phyloP scores from a whole-genome alignment of 495 filamentous ascomycete genomes.

The Aspergillus sclerotioniger region DNA sequence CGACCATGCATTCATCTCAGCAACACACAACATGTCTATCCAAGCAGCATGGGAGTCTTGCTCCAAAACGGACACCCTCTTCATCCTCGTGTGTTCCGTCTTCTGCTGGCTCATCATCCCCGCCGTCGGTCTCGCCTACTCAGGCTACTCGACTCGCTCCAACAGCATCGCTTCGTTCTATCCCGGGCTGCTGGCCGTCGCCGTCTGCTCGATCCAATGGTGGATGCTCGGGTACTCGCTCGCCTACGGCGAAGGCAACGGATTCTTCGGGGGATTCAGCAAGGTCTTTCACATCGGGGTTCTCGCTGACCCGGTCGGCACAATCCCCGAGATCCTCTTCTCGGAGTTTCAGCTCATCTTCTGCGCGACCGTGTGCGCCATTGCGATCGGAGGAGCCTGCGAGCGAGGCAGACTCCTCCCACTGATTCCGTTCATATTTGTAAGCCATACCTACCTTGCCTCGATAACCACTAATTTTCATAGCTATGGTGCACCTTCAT shows the following conservation, averaged over 20 bases:
- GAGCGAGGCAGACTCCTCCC: constrained; percentile 51
- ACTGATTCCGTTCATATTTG: constrained; percentile 50
- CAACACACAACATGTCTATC: constrained; percentile 16
- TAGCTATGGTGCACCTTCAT: constrained; percentile 48
- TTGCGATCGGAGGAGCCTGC: constrained; percentile 45
- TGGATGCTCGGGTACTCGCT: constrained; percentile 44
- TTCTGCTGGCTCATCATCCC: constrained; percentile 46
- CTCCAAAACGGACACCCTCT: constrained; percentile 36
- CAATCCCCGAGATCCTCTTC: constrained; percentile 52
- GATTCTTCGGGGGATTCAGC: constrained; percentile 38
- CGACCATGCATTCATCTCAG: not conserved
- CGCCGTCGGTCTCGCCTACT: constrained; percentile 47
- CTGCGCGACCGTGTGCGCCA: constrained; percentile 46
- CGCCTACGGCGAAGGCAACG: constrained; percentile 37
- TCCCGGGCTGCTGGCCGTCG: constrained; percentile 42
- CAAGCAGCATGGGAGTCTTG: constrained; percentile 30
- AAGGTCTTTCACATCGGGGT: constrained; percentile 39
- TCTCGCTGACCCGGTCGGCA: constrained; percentile 39
- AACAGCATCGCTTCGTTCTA: constrained; percentile 49
- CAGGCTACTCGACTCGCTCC: constrained; percentile 44
- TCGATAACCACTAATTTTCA: not conserved
- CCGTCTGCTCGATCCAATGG: constrained; percentile 46
- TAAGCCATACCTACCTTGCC: constrained; percentile 18
- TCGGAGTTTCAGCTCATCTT: constrained; percentile 54
- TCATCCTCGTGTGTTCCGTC: constrained; percentile 44